These are phyloP conservation scores for Flaveria robusta DNA, from an alignment of 129 eudicot genomes.

Conservation along the genomic window DNA sequence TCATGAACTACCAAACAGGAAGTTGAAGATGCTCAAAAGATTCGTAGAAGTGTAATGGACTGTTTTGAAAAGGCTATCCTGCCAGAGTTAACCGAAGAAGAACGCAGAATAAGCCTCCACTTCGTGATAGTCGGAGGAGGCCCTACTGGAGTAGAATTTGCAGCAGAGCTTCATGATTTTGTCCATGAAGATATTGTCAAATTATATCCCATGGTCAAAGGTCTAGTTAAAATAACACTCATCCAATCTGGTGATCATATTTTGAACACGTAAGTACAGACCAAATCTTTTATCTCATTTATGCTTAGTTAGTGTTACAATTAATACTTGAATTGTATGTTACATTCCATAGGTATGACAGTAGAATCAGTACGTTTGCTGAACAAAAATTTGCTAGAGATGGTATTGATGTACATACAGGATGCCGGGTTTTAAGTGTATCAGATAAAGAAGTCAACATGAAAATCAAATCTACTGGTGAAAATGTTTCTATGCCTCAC, in stretches of 20 bases:
- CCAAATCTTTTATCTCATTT: slow-evolving; percentile 13
- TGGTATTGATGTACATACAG: slow-evolving; percentile 80
- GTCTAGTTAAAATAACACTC: slow-evolving; percentile 62
- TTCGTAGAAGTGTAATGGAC: slow-evolving; percentile 81
- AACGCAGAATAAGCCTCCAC: slow-evolving; percentile 70
- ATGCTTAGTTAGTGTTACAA: too few species aligned
- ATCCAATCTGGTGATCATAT: slow-evolving; percentile 94
- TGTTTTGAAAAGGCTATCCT: slow-evolving; percentile 87
- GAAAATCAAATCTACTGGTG: slow-evolving; percentile 61
- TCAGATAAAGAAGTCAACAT: slow-evolving; percentile 52
- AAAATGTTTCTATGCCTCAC: slow-evolving; percentile 50
- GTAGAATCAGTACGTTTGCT: slow-evolving; percentile 83
- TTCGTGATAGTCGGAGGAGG: slow-evolving; percentile 97
- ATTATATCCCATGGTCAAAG: slow-evolving; percentile 69
- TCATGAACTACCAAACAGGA: slow-evolving; percentile 53
- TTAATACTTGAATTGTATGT: background rate
- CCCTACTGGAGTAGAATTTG: slow-evolving; percentile 93
- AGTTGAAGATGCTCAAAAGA: slow-evolving; percentile 92
- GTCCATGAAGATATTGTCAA: slow-evolving; percentile 75
- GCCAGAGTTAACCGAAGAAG: slow-evolving; percentile 85
- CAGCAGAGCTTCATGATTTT: slow-evolving; percentile 86
- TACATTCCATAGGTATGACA: slow-evolving; percentile 65
- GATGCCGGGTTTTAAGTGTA: slow-evolving; percentile 69
- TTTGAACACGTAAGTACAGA: slow-evolving; percentile 66
- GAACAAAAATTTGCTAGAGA: slow-evolving; percentile 81